Evolutionary conservation across 192 early-diverging fungal species (phyloP), one percentile per base, ranked within the genome.

Genomic region (Rhizophagus clarus): DNA sequence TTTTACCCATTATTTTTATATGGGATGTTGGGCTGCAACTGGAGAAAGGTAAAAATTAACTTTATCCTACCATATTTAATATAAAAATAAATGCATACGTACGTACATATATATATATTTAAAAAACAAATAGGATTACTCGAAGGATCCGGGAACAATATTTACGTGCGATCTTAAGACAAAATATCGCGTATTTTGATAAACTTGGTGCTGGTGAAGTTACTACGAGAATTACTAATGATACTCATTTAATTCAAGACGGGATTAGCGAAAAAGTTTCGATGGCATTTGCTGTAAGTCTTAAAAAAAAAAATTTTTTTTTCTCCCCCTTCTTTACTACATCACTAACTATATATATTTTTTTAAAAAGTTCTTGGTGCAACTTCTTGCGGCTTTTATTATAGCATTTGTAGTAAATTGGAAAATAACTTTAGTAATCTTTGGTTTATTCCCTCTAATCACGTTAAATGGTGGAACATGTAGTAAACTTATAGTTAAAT

Each of bases 131-230:
- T 12, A 77, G 76, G 20, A 67, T 77, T 34, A 81, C 91, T 66
- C 89, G 90, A 66, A 86, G 93, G 32, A 91, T 97, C 61, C 88
- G 96, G 14, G 89, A 94, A 80, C 70, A 71, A 15, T 98, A 97
- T 78, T 86, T 97, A 32, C 85, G 86, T 37, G 83, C 93, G 2
- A 91, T 97, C 68, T 86, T 98, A 75, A 87, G 95, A 61, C 96
- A 97, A 82, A 92, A 97, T 42, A 90, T 95, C 77, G 93, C 92
- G 26, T 98, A 94, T 91, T 97, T 97, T 81, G 97, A 98, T 76
- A 88, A 87, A 28, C 87, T 85, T 67, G 90, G 91, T 60, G 91
- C 95, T 47, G 93, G 95, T 68, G 85, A 86, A 61, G 88, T 98
- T 47, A 93, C 95, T 6, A 96, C 96, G 29, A 93, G 96, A 29